Conservation (phyloP, 2,329 filamentous ascomycete species). For the Colletotrichum salicis region DNA sequence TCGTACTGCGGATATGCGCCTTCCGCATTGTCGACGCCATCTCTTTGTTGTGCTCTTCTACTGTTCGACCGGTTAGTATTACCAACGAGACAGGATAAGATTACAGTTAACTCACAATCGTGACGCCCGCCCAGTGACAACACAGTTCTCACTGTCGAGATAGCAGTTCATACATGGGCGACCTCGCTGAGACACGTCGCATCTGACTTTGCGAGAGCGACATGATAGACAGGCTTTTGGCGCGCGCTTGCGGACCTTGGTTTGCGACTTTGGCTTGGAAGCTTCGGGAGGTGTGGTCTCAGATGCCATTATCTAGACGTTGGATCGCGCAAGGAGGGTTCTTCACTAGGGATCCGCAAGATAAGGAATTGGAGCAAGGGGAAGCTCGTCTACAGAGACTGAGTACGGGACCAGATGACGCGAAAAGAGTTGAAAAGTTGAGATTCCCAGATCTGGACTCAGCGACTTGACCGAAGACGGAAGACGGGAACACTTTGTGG, state of each 20-base stretch:
- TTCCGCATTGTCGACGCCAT: conserved; percentile 42
- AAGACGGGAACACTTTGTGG: conserved; percentile 34
- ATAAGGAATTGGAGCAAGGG: conserved; percentile 15
- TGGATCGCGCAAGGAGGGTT: not conserved
- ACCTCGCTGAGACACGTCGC: conserved; percentile 60
- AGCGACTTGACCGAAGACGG: conserved; percentile 29
- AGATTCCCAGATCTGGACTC: conserved; percentile 8
- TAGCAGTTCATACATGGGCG: conserved; percentile 64
- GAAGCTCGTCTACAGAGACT: conserved; percentile 19
- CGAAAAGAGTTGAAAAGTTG: conserved; percentile 26
- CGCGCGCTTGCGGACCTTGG: conserved; percentile 56
- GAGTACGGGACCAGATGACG: conserved; percentile 19
- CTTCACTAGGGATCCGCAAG: not conserved
- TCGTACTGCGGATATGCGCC: conserved; percentile 44
- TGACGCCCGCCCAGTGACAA: conserved; percentile 53
- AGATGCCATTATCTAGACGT: conserved; percentile 27
- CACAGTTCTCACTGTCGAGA: conserved; percentile 58
- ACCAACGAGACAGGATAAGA: not conserved
- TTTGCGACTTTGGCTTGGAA: conserved; percentile 44
- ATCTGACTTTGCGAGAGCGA: conserved; percentile 61
- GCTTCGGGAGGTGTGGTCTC: conserved; percentile 38
- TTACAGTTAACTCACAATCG: conserved; percentile 47
- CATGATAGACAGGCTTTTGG: conserved; percentile 64
- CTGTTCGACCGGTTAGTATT: conserved; percentile 34
- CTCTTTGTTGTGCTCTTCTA: conserved; percentile 42